Evolutionary conservation across 2,329 filamentous ascomycete species (phyloP), one percentile per base, ranked within the genome.

Genomic region (Cercospora zeae-maydis): DNA sequence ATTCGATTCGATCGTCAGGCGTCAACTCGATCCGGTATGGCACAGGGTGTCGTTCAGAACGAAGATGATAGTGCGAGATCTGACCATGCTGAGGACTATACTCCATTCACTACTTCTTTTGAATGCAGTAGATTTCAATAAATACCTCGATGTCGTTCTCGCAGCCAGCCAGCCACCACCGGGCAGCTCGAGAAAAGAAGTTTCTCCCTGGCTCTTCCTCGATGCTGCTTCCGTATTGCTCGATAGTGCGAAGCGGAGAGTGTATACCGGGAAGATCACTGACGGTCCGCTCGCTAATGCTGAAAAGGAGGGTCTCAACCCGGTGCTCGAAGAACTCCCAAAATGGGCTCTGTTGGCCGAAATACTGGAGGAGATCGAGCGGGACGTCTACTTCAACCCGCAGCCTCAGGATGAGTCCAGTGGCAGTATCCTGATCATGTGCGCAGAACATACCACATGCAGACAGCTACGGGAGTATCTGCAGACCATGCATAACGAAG

Each of bases 191-290:
- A 86, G 88, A 66, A 91, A 96, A 72, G 93, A 88, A 34, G 92
- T 96, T 71, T 96, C 93, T 0, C 95, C 95, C 0, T 99, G 95
- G 95, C 82, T 99, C 33, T 98, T 97, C 70, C 83, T 98, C 4
- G 95, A 98, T 75, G 93, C 93, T 24, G 93, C 95, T 0, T 91
- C 98, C 75, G 93, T 91, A 14, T 91, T 99, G 11, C 98, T 99
- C 68, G 90, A 93, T 64, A 92, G 91, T 3, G 92, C 95, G 1
- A 95, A 92, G 74, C 85, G 88, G 61, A 84, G 95, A 68, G 93
- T 97, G 4, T 99, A 97, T 72, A 86, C 89, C 8, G 88, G 87
- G 4, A 88, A 86, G 68, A 84, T 91, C 47, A 86, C 80, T 59
- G 83, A 86, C 31, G 85, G 83, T 54, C 78, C 83, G 4, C 79